Conservation (phyloP, 352 stramenopile genomes). For the Pythium rishiriense region DNA sequence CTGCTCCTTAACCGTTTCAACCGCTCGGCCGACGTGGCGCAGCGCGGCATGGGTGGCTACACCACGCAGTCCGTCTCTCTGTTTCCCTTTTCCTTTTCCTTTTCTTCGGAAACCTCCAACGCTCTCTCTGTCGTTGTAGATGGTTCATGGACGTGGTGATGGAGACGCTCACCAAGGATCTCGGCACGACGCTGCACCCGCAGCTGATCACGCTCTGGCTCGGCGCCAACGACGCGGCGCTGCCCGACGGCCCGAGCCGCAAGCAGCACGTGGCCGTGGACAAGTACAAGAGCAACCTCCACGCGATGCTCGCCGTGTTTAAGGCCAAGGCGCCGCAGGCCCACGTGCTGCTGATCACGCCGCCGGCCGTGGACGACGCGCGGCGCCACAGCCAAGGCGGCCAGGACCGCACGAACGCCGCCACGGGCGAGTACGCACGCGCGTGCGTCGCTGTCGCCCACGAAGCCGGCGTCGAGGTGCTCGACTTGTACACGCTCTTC, state of each 20-base stretch:
- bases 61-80: conserved; percentile 33
- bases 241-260: conserved; percentile 33
- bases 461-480: conserved; percentile 28
- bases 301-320: conserved; percentile 31
- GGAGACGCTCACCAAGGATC: conserved; percentile 29
- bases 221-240: conserved; percentile 52
- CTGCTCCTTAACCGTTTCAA: conserved; percentile 57
- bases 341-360: conserved; percentile 55
- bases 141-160: conserved; percentile 39
- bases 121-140: conserved; percentile 3
- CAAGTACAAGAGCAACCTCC: conserved; percentile 47
- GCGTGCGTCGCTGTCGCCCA: conserved; percentile 41
- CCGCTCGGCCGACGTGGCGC: conserved; percentile 48
- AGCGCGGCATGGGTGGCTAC: conserved; percentile 56
- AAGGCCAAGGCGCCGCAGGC: conserved; percentile 29
- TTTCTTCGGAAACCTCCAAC: background rate
- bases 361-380: conserved; percentile 50
- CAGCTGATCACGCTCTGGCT: conserved; percentile 46
- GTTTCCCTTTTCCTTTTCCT: background rate
- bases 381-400: background rate
- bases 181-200: conserved; percentile 29
- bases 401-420: conserved; percentile 48
- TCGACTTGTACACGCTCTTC: conserved; percentile 56
- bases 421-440: conserved; percentile 42
- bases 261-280: conserved; percentile 46